These are phyloP conservation scores for Mortierella sp. DNA, from an alignment of 371 early-diverging fungal genomes.

Conservation along the genomic window DNA sequence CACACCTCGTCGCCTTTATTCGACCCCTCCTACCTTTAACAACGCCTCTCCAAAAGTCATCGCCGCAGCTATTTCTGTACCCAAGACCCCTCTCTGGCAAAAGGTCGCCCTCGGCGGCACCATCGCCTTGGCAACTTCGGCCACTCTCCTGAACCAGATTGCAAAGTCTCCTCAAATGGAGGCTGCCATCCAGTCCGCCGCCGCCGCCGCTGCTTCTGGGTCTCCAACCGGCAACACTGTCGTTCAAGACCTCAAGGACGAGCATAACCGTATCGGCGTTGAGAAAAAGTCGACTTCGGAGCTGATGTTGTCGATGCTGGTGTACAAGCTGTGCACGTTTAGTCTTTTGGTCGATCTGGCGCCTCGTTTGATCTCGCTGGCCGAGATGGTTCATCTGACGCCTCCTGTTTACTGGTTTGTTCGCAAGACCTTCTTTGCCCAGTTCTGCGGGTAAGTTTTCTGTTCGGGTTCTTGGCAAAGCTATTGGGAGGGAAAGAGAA, in stretches of 20 bases:
- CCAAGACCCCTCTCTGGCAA: conserved; percentile 45
- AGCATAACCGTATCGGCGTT: conserved; percentile 64
- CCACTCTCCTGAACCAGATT: conserved; percentile 49
- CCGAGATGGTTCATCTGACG: conserved; percentile 72
- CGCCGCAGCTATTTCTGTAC: conserved; percentile 15
- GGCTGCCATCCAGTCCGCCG: conserved; percentile 5
- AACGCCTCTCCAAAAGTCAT: neutral
- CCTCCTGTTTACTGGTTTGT: conserved; percentile 77
- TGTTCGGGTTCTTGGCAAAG: neutral
- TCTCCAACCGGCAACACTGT: conserved; percentile 11
- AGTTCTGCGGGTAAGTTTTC: conserved; percentile 85
- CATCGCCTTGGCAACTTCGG: conserved; percentile 48
- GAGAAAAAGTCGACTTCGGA: conserved; percentile 70
- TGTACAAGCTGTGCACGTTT: conserved; percentile 82
- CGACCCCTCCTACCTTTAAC: conserved; percentile 5
- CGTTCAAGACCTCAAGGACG: conserved; percentile 37
- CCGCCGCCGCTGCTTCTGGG: neutral
- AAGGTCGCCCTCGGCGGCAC: conserved; percentile 52
- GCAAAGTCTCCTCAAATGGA: conserved; percentile 47
- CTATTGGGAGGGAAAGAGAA: neutral
- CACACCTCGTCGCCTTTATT: conserved; percentile 2
- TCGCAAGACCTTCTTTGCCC: conserved; percentile 88
- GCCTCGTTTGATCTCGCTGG: conserved; percentile 70
- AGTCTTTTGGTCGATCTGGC: conserved; percentile 77
- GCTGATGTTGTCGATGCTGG: conserved; percentile 79